Conservation (phyloP, 2,329 filamentous ascomycete species). For the Scleromitrula shiraiana region DNA sequence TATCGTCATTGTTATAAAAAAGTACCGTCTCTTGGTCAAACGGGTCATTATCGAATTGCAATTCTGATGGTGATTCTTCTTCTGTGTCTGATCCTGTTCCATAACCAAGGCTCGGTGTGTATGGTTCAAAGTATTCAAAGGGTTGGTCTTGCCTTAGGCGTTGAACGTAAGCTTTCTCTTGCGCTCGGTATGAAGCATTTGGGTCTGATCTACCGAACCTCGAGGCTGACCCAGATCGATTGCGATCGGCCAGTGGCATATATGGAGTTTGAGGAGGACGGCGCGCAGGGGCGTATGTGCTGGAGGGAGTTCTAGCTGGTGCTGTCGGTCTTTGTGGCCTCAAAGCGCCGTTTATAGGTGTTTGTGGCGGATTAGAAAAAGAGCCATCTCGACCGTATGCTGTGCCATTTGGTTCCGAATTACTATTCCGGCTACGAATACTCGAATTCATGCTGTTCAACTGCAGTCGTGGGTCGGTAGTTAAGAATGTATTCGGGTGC, state of each 20-base stretch:
- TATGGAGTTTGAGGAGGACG: slow-evolving; percentile 43
- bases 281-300: slow-evolving; percentile 64
- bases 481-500: slow-evolving; percentile 16
- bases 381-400: slow-evolving; percentile 17
- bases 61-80: slow-evolving; percentile 82
- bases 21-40: slow-evolving; percentile 90
- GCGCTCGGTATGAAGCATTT: slow-evolving; percentile 67
- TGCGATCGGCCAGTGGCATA: slow-evolving; percentile 34
- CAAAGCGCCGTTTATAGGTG: slow-evolving; percentile 37
- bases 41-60: slow-evolving; percentile 70
- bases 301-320: slow-evolving; percentile 67
- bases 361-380: slow-evolving; percentile 17
- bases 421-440: slow-evolving; percentile 36
- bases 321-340: slow-evolving; percentile 59
- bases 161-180: slow-evolving; percentile 93
- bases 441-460: slow-evolving; percentile 25
- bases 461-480: slow-evolving; percentile 22
- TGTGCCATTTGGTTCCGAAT: slow-evolving; percentile 28
- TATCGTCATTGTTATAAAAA: slow-evolving; percentile 84
- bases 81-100: slow-evolving; percentile 73
- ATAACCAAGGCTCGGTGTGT: slow-evolving; percentile 60
- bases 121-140: slow-evolving; percentile 45
- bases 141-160: slow-evolving; percentile 73
- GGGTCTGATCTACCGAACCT: slow-evolving; percentile 53
- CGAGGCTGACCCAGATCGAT: slow-evolving; percentile 49